A percentile compares a stretch with the other conserved stretches of the same genome.
phyloP scores from a whole-genome alignment of 2,329 filamentous ascomycete species.

The Neospermospora avenae region DNA sequence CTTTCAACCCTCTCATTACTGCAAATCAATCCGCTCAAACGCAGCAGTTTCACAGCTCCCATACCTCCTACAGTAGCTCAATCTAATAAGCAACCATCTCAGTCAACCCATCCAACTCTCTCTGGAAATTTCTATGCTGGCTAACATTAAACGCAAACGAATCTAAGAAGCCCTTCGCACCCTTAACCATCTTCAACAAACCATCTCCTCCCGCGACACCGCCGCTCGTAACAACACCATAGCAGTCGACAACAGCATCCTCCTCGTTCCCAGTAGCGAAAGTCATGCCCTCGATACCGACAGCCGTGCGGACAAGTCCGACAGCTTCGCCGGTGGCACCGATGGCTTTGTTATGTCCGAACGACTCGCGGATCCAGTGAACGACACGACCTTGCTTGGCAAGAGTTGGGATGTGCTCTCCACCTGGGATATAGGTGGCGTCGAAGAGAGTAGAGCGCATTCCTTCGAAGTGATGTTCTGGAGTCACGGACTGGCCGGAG shows the following conservation, averaged over 20 bases:
- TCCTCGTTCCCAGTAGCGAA: constrained; percentile 37
- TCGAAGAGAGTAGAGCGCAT: constrained; percentile 81
- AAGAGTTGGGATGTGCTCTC: constrained; percentile 60
- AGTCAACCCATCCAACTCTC: constrained; percentile 69
- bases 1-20: too few species aligned
- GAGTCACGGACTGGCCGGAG: constrained; percentile 50
- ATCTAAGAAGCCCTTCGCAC: constrained; percentile 65
- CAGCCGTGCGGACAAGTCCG: constrained; percentile 52
- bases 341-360: constrained; percentile 77
- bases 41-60: neutral
- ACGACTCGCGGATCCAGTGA: constrained; percentile 77
- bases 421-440: constrained; percentile 73
- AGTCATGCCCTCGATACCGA: constrained; percentile 44
- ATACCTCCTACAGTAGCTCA: neutral
- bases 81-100: constrained; percentile 63
- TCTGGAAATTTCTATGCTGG: constrained; percentile 69
- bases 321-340: constrained; percentile 72
- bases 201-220: constrained; percentile 53
- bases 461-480: constrained; percentile 77
- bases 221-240: constrained; percentile 71
- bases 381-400: constrained; percentile 67
- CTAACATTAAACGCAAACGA: constrained; percentile 68
- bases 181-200: constrained; percentile 60
- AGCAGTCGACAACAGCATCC: constrained; percentile 58
- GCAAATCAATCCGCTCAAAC: too few species aligned